Percentiles rank a stretch among this genome's conserved stretches.
Evolutionary conservation across 2,329 filamentous ascomycete genomes (phyloP).

Genomic region (Hymenoscyphus occultus): DNA sequence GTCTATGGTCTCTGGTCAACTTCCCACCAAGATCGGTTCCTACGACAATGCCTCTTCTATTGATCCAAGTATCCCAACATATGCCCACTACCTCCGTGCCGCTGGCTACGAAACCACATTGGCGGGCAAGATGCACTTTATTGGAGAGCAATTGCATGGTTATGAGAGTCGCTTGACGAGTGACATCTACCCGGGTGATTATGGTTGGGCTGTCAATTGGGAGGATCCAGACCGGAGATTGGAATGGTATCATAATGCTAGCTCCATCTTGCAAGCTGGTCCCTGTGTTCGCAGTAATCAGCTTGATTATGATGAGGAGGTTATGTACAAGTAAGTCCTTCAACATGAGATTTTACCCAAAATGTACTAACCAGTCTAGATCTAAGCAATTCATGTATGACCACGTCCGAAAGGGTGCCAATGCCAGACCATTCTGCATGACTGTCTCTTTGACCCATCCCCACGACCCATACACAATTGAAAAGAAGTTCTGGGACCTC

Average conservation of each 20-base stretch:
- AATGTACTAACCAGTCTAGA: conserved; percentile 25
- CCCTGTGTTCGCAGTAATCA: conserved; percentile 89
- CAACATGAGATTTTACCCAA: background rate
- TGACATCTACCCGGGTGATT: conserved; percentile 92
- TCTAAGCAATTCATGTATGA: conserved; percentile 88
- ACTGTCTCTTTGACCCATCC: conserved; percentile 92
- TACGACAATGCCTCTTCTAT: conserved; percentile 91
- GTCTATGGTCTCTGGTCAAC: conserved; percentile 88
- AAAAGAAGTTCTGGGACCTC: conserved; percentile 87
- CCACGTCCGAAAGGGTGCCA: conserved; percentile 75
- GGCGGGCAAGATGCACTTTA: conserved; percentile 97
- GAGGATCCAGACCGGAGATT: conserved; percentile 81
- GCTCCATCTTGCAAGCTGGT: conserved; percentile 86
- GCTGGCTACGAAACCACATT: conserved; percentile 87
- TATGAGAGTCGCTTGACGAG: conserved; percentile 91
- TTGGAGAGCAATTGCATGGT: conserved; percentile 89
- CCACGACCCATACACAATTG: conserved; percentile 93
- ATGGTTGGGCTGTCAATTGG: conserved; percentile 95
- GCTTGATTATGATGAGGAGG: conserved; percentile 93
- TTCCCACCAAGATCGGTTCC: conserved; percentile 87
- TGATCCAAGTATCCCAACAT: conserved; percentile 80
- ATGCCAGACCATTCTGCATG: conserved; percentile 76
- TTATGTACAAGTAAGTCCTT: conserved; percentile 67
- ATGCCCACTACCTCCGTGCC: conserved; percentile 83
- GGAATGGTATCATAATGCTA: conserved; percentile 97